phyloP scores from a whole-genome alignment of 352 stramenopile species.

The Phytophthora megakarya region DNA sequence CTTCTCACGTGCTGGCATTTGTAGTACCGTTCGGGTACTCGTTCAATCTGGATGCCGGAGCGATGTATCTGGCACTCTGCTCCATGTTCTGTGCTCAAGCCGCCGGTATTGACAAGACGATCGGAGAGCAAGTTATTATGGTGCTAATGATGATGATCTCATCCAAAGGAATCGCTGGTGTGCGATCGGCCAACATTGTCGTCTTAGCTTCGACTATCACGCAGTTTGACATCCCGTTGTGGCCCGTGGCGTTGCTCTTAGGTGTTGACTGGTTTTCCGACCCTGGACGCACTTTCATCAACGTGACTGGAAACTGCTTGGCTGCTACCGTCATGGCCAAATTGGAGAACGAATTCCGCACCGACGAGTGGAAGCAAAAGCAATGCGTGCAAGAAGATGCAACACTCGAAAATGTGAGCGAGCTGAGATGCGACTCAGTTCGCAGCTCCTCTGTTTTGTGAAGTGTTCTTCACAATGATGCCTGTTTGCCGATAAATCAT shows the following conservation, averaged over 20 bases:
- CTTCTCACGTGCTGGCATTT: conserved; percentile 53
- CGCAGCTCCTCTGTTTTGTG: too few relatives aligned
- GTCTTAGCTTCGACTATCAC: conserved; percentile 54
- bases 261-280: conserved; percentile 69
- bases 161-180: conserved; percentile 58
- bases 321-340: conserved; percentile 68
- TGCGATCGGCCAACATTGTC: conserved; percentile 52
- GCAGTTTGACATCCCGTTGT: conserved; percentile 62
- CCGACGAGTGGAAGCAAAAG: conserved; percentile 46
- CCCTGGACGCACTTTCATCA: conserved; percentile 59
- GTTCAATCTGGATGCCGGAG: conserved; percentile 67
- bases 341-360: conserved; percentile 65
- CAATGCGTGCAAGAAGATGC: conserved; percentile 8
- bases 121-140: conserved; percentile 68
- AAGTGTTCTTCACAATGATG: too few relatives aligned
- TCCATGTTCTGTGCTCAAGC: conserved; percentile 65
- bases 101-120: conserved; percentile 44
- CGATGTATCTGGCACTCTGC: conserved; percentile 54
- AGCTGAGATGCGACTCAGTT: too few relatives aligned
- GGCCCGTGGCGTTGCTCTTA: conserved; percentile 60
- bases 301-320: conserved; percentile 62
- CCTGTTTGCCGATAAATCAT: too few relatives aligned
- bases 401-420: too few relatives aligned
- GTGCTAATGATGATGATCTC: conserved; percentile 65
- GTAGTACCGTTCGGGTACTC: conserved; percentile 70